phyloP scores from a whole-genome alignment of 202 grass and related monocot species.

The Hordeum pubiflorum region DNA sequence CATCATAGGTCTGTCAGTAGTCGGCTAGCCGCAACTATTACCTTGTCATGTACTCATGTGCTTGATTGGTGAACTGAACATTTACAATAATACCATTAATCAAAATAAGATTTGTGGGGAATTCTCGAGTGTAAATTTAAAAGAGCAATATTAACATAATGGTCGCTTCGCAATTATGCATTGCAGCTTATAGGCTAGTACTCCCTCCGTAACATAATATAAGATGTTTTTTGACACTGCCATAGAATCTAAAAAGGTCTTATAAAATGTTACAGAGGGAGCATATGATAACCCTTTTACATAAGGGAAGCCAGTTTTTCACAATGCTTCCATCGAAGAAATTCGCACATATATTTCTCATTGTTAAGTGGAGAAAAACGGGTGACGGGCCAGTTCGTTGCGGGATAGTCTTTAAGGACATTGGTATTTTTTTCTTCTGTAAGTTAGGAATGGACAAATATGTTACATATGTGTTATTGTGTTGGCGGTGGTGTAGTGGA shows the following conservation, averaged over 20 bases:
- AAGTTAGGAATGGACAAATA: background rate
- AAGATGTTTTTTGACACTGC: no score
- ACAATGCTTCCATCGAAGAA: background rate
- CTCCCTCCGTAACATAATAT: no score
- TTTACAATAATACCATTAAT: background rate
- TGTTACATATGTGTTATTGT: background rate
- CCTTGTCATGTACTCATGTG: background rate
- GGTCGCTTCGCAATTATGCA: background rate
- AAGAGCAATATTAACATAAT: background rate
- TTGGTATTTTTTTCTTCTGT: background rate
- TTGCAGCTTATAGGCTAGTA: no score
- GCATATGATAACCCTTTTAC: background rate
- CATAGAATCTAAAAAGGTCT: no score
- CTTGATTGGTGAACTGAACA: background rate
- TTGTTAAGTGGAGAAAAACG: background rate
- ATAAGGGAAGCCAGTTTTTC: background rate
- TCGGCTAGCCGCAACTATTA: background rate
- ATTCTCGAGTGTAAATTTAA: background rate
- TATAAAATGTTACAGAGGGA: no score
- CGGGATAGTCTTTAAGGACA: background rate
- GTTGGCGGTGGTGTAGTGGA: background rate
- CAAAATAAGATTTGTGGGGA: background rate
- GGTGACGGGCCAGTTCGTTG: background rate
- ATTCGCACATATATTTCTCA: background rate
- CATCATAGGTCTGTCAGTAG: background rate